Evolutionary conservation across 2,329 filamentous ascomycete genomes (phyloP).

Genomic region (Rhinocladiella similis): DNA sequence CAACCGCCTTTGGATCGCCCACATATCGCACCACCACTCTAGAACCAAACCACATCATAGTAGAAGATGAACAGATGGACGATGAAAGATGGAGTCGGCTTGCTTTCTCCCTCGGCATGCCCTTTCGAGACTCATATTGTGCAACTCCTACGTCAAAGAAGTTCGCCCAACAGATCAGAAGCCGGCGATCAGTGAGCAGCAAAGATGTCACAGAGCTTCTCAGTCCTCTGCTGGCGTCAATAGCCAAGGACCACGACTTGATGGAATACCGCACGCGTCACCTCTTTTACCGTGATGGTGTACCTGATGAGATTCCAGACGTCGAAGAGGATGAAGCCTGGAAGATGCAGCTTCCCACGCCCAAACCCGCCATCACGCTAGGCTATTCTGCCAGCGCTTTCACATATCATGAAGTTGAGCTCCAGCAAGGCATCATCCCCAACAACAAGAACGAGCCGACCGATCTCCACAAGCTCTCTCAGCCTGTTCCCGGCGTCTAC

Average conservation of each 20-base stretch:
- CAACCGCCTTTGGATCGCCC: constrained; percentile 11
- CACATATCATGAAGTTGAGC: constrained; percentile 20
- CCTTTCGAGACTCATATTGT: constrained; percentile 15
- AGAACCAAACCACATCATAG: constrained; percentile 24
- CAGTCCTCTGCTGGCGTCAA: constrained; percentile 16
- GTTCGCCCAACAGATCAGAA: constrained; percentile 22
- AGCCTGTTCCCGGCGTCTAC: constrained; percentile 23
- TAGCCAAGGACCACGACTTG: constrained; percentile 16
- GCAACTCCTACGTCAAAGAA: constrained; percentile 15
- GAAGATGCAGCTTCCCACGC: constrained; percentile 23
- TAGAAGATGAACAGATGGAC: constrained; percentile 23
- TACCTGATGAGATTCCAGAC: constrained; percentile 20
- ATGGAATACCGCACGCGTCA: constrained; percentile 16
- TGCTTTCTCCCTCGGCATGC: constrained; percentile 26
- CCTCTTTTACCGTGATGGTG: constrained; percentile 20
- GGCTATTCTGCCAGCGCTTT: constrained; percentile 23
- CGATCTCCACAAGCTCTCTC: constrained; percentile 27
- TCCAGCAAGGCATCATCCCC: constrained; percentile 29
- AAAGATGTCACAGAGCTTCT: constrained; percentile 19
- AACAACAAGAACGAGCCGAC: constrained; percentile 23
- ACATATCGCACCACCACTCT: constrained; percentile 23
- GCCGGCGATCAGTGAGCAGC: constrained; percentile 10
- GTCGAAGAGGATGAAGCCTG: constrained; percentile 21
- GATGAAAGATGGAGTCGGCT: constrained; percentile 25
- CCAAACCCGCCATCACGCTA: constrained; percentile 22